Evolutionary conservation across 257 asterid species (phyloP).

Genomic region (Ilex asprella): DNA sequence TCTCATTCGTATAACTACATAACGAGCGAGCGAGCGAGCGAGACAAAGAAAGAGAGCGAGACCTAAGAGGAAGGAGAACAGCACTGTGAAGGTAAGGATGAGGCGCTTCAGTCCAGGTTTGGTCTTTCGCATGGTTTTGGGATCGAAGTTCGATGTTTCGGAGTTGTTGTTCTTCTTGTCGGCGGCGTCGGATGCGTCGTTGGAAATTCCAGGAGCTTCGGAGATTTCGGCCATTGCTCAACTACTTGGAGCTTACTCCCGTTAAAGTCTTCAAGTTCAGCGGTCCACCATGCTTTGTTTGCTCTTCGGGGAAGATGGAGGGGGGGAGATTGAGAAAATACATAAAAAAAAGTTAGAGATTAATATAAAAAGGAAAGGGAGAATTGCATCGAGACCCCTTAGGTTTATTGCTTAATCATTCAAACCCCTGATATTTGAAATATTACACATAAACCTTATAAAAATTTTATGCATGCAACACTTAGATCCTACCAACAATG

Average conservation of each 20-base stretch:
- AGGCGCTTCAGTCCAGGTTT: conserved; percentile 81
- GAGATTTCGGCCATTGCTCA: conserved; percentile 51
- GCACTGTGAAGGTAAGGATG: conserved; percentile 59
- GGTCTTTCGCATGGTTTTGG: conserved; percentile 57
- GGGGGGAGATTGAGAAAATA: no score
- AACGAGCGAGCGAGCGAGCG: background rate
- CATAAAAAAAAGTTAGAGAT: no score
- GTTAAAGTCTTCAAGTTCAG: no score
- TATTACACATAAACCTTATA: no score
- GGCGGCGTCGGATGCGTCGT: background rate
- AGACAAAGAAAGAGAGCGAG: conserved; percentile 6
- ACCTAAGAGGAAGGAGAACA: conserved; percentile 75
- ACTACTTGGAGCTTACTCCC: background rate
- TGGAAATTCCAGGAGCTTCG: conserved; percentile 28
- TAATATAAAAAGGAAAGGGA: no score
- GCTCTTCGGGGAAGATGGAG: no score
- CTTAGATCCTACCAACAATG: no score
- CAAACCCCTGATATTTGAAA: no score
- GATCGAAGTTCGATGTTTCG: conserved; percentile 23
- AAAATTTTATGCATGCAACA: no score
- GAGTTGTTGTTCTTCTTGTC: conserved; percentile 7
- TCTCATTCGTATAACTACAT: background rate
- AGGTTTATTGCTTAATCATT: no score
- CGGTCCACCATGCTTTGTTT: no score
- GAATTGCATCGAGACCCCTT: no score